Evolutionary conservation across 495 filamentous ascomycete species (phyloP).

Genomic region (Margaritispora aquatica): DNA sequence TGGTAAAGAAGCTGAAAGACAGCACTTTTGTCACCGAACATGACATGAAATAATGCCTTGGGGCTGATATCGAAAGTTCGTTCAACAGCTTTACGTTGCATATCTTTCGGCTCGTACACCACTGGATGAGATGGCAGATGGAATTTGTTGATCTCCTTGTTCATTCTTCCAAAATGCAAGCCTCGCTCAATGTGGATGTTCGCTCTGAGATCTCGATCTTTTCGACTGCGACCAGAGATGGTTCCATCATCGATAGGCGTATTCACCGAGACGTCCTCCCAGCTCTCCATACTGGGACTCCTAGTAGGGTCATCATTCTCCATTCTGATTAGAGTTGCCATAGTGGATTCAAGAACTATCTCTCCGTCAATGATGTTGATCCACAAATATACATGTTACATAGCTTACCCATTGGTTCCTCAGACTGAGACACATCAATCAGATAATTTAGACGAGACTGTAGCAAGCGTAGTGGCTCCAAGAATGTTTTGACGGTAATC

Average conservation of each 20-base stretch:
- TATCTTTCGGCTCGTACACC: constrained; percentile 72
- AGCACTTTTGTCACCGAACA: constrained; percentile 92
- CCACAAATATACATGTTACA: background rate
- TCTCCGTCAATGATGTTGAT: background rate
- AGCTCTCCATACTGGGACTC: constrained; percentile 78
- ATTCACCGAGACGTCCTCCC: constrained; percentile 75
- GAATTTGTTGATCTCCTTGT: constrained; percentile 64
- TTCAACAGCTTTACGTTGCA: constrained; percentile 64
- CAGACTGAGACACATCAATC: constrained; percentile 65
- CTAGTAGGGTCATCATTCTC: constrained; percentile 46
- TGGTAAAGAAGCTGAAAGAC: constrained; percentile 90
- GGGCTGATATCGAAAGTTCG: constrained; percentile 79
- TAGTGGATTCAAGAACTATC: constrained; percentile 47
- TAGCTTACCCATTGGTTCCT: constrained; percentile 43
- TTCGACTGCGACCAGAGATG: constrained; percentile 33
- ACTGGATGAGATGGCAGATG: constrained; percentile 80
- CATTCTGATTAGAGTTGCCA: constrained; percentile 54
- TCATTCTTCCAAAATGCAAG: constrained; percentile 42
- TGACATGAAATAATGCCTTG: constrained; percentile 89
- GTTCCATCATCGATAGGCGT: constrained; percentile 56
- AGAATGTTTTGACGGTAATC: constrained; percentile 84
- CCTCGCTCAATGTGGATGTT: constrained; percentile 58
- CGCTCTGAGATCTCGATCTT: constrained; percentile 48
- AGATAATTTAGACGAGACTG: constrained; percentile 79
- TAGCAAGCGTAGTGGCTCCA: constrained; percentile 78